phyloP scores from a whole-genome alignment of 805 yeast genomes.

The Wickerhamiella shivajii region DNA sequence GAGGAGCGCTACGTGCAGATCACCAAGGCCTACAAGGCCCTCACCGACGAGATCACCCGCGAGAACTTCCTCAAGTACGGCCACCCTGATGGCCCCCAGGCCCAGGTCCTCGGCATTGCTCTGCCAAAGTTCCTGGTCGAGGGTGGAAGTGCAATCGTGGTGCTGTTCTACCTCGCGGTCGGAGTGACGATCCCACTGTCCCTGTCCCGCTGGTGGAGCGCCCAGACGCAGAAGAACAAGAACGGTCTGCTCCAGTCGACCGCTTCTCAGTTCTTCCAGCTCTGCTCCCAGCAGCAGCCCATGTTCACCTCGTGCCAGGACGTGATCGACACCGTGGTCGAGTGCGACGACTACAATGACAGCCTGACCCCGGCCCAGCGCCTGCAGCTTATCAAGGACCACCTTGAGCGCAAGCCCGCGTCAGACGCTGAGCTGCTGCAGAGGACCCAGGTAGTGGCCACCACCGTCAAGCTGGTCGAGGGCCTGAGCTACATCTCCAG shows the following conservation, averaged over 20 bases:
- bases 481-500: constrained; percentile 74
- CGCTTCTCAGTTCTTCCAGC: constrained; percentile 63
- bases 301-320: constrained; percentile 40
- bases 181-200: constrained; percentile 66
- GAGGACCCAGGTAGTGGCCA: constrained; percentile 43
- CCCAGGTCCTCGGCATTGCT: constrained; percentile 83
- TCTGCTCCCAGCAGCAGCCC: constrained; percentile 46
- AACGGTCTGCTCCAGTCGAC: constrained; percentile 71
- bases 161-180: constrained; percentile 53
- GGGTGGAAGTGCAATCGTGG: constrained; percentile 53
- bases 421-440: constrained; percentile 29
- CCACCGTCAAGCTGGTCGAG: constrained; percentile 47
- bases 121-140: constrained; percentile 83
- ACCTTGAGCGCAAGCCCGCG: constrained; percentile 38
- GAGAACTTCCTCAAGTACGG: constrained; percentile 80
- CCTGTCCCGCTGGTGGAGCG: constrained; percentile 85
- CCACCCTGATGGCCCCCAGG: constrained; percentile 97
- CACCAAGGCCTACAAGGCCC: constrained; percentile 84
- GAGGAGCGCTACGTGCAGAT: constrained; percentile 71
- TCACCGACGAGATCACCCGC: constrained; percentile 76
- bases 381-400: constrained; percentile 37
- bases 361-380: constrained; percentile 34
- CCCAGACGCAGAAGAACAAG: constrained; percentile 64
- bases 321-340: constrained; percentile 45
- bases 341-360: constrained; percentile 35